These are phyloP conservation scores for Euphorbia tirucalli DNA, from an alignment of 345 rosid genomes.

Conservation along the genomic window DNA sequence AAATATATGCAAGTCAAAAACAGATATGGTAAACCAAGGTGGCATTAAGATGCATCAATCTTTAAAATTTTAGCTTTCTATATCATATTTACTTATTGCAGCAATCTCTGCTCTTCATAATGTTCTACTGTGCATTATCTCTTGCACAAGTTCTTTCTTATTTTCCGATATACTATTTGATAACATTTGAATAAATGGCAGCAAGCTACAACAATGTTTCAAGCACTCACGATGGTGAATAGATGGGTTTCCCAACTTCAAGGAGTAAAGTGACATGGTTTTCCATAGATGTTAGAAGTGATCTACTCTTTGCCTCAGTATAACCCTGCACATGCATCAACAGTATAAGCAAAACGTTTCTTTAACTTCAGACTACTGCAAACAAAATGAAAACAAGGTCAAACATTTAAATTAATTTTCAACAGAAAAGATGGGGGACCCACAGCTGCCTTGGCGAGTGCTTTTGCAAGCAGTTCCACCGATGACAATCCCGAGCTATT, in stretches of 20 bases:
- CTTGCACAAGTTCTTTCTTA: neutral
- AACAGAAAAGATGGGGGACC: slow-evolving; percentile 21
- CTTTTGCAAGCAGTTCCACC: slow-evolving; percentile 82
- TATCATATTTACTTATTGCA: too few species aligned
- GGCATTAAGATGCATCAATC: neutral
- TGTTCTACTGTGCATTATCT: too few species aligned
- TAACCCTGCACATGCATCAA: slow-evolving; percentile 57
- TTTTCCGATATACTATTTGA: neutral
- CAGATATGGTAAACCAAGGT: neutral
- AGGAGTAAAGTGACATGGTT: slow-evolving; percentile 74
- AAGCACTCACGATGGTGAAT: slow-evolving; percentile 66
- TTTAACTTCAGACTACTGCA: neutral
- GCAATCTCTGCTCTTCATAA: too few species aligned
- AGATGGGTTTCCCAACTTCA: slow-evolving; percentile 69
- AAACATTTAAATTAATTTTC: neutral
- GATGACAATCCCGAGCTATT: slow-evolving; percentile 71
- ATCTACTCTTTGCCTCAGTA: slow-evolving; percentile 84
- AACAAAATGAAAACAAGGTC: neutral
- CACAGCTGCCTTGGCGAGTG: slow-evolving; percentile 90
- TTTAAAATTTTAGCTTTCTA: too few species aligned
- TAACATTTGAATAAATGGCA: slow-evolving; percentile 3
- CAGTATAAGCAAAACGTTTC: neutral
- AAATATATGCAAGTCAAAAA: neutral
- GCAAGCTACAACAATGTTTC: neutral
- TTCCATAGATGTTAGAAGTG: slow-evolving; percentile 85